phyloP scores from a whole-genome alignment of 768 basidiomycete genomes.

The Boletus barrowsii region DNA sequence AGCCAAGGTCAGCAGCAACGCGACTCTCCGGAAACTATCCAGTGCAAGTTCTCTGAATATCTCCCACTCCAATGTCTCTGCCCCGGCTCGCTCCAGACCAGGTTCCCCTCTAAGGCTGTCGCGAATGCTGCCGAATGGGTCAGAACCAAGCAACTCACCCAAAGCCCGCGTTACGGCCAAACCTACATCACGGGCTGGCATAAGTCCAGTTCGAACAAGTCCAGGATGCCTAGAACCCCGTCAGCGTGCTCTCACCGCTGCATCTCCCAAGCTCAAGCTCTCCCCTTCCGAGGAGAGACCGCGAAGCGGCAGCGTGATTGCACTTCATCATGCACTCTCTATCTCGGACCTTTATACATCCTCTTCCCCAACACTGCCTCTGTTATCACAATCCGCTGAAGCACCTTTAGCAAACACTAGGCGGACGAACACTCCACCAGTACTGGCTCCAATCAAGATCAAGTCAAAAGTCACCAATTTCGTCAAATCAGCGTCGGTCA shows the following conservation, averaged over 20 bases:
- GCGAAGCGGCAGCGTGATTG: conserved; percentile 28
- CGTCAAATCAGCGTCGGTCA: conserved; percentile 32
- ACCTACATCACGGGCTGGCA: conserved; percentile 27
- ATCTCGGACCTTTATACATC: conserved; percentile 18
- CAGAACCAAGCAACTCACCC: conserved; percentile 22
- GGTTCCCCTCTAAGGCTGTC: conserved; percentile 38
- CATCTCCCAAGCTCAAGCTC: conserved; percentile 21
- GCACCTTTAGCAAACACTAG: conserved; percentile 6
- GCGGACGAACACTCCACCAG: conserved; percentile 16
- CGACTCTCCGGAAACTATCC: conserved; percentile 34
- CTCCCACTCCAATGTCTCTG: conserved; percentile 28
- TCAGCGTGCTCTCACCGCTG: conserved; percentile 30
- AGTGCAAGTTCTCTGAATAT: conserved; percentile 20
- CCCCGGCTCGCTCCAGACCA: conserved; percentile 42
- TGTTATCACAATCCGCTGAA: conserved; percentile 17
- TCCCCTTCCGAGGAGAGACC: conserved; percentile 33
- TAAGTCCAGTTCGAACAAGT: conserved; percentile 6
- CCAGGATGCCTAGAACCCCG: conserved; percentile 24
- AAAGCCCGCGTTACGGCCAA: conserved; percentile 29
- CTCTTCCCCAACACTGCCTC: conserved; percentile 13
- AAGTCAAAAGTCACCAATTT: conserved; percentile 61
- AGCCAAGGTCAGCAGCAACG: conserved; percentile 61
- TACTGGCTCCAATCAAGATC: conserved; percentile 38
- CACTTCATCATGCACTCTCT: conserved; percentile 26
- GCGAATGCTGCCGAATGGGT: conserved; percentile 34